Evolutionary conservation across 2,329 filamentous ascomycete genomes (phyloP), one percentile per base, ranked within the genome.

Genomic region (Colletotrichum aenigma): DNA sequence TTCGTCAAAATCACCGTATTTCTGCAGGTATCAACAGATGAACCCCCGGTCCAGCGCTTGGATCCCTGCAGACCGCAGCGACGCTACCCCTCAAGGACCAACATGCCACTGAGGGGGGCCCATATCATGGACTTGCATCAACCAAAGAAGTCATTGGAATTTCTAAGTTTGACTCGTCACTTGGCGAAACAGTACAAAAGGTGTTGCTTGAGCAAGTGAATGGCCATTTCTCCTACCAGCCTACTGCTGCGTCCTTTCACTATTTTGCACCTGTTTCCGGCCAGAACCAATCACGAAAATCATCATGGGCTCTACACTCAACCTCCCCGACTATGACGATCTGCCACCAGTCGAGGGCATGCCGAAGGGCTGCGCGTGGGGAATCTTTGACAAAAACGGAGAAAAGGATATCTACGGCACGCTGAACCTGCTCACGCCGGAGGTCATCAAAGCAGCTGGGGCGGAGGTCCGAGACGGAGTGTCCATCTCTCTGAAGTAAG

Each of bases 401-500:
- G 81, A 86, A 66, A 89, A 88, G 60, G 89, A 91, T 61, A 77
- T 87, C 24, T 79, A 88, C 8, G 89, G 89, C 5, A 90, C 88
- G 0, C 81, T 91, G 30, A 91, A 91, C 79, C 84, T 90, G 8
- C 81, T 91, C 4, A 91, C 88, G 0, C 85, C 87, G 0, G 81
- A 85, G 1, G 84, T 89, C 5, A 82, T 88, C 6, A 83, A 83
- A 24, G 84, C 80, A 4, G 87, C 88, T 0, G 83, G 82, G 6
- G 79, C 80, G 4, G 88, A 90, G 76, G 85, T 88, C 48, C 82
- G 83, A 60, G 85, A 88, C 7, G 89, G 89, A 1, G 80, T 89
- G 2, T 88, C 88, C 1, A 85, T 91, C 52, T 90, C 89, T 4
- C 84, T 91, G 32, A 90, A 91, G 87, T 90, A 78, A 78, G 82